phyloP scores from a whole-genome alignment of 306 rosid species.

The Acacia crassicarpa region DNA sequence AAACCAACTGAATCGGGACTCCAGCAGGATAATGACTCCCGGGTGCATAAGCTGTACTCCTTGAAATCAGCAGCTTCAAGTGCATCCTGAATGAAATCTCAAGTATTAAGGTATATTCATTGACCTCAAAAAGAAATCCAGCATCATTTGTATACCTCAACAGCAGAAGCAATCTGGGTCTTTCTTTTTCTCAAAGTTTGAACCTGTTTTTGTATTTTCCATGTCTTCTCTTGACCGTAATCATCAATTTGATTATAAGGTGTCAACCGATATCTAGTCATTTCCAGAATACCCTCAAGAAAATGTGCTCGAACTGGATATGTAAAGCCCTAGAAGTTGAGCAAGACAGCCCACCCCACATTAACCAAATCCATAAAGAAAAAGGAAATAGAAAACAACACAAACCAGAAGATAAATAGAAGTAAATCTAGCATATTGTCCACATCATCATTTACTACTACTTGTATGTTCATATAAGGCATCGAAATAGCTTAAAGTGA shows the following conservation, averaged over 20 bases:
- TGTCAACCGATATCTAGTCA: constrained; percentile 68
- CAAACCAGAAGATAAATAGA: constrained; percentile 25
- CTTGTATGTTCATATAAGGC: not conserved
- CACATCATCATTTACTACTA: constrained; percentile 7
- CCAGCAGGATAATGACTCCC: constrained; percentile 84
- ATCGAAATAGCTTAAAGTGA: constrained; percentile 21
- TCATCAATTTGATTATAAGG: constrained; percentile 89
- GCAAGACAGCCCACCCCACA: constrained; percentile 10
- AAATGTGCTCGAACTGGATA: constrained; percentile 82
- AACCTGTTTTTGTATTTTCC: constrained; percentile 91
- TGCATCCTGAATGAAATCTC: constrained; percentile 64
- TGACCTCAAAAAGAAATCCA: not conserved
- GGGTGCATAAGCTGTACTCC: constrained; percentile 62
- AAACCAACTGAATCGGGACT: constrained; percentile 87
- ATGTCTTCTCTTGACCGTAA: constrained; percentile 86
- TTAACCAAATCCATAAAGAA: not conserved
- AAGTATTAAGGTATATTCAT: not conserved
- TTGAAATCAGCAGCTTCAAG: constrained; percentile 67
- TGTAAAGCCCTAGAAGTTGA: constrained; percentile 75
- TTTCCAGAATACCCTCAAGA: constrained; percentile 83
- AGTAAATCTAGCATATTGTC: constrained; percentile 11
- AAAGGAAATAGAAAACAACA: not conserved
- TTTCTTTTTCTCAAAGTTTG: constrained; percentile 76
- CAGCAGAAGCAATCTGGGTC: constrained; percentile 87
- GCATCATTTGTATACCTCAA: constrained; percentile 58